Evolutionary conservation across 1,284 basidiomycete genomes (phyloP), one percentile per base, ranked within the genome.

Genomic region (Rhodotorula sp.): DNA sequence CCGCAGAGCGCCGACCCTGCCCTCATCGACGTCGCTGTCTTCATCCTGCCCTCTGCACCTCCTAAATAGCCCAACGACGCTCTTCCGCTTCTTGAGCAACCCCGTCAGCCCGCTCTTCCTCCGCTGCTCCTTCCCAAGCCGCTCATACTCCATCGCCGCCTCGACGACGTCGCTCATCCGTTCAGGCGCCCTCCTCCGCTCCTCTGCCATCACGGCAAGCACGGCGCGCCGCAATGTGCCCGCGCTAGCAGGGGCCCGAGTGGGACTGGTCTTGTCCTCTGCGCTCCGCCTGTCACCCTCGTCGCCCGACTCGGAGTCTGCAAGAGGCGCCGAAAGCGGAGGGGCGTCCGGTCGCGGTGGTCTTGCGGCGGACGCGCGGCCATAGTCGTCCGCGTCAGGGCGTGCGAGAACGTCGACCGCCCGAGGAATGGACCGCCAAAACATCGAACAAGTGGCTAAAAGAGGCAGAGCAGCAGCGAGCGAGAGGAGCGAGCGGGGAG

Each of bases 131-230:
- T n/a, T 54, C 39, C 53, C 64, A 22, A 32, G 7, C 36, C 19
- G 22, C 56, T 57, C 34, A 12, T 53, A 15, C 0, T n/a, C 62
- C 25, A 62, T 53, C 10, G 50, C 62, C 4, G 55, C 59, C 21
- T 58, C 32, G 3, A 68, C 70, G 39, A 62, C 66, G 32, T 65
- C 55, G 25, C 34, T 8, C 22, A 67, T 37, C 34, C 39, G 36
- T 22, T 27, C 39, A 5, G 60, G 53, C 3, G 15, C 7, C 1
- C 32, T 21, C 0, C 7, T 53, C 29, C 48, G 53, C 46, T 55
- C 53, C 1, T 65, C 58, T 9, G 37, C 69, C 37, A 55, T 66
- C 9, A 71, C 61, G 6, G n/a, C 56, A 17, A 53, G 54, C 6
- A 60, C 63, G 15, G 62, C 65, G 15, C 34, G 29, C 8, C 48